Percentiles rank a stretch among this genome's conserved stretches.
These are phyloP conservation scores for Lomentospora prolificans DNA, from an alignment of 2,329 filamentous ascomycete genomes.

Conservation along the genomic window DNA sequence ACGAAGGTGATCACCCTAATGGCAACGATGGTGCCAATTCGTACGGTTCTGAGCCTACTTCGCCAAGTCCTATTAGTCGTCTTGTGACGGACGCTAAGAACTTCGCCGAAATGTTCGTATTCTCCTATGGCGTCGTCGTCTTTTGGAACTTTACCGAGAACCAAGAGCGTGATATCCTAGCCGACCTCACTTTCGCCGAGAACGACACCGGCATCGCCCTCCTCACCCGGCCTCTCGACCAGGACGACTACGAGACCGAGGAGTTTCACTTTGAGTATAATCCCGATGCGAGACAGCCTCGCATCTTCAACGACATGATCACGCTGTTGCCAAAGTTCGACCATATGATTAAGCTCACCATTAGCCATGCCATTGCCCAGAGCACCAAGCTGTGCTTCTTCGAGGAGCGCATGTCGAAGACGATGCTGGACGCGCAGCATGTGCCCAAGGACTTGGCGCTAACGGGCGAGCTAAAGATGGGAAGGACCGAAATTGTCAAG, in stretches of 20 bases:
- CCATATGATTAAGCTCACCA: slow-evolving; percentile 98
- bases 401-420: slow-evolving; percentile 89
- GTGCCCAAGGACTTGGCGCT: slow-evolving; percentile 82
- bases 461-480: slow-evolving; percentile 86
- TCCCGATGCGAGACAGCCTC: slow-evolving; percentile 69
- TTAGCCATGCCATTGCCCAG: slow-evolving; percentile 94
- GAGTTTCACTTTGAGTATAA: slow-evolving; percentile 99
- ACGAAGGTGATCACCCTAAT: slow-evolving; percentile 13
- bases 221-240: slow-evolving; percentile 67
- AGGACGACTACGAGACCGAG: slow-evolving; percentile 92
- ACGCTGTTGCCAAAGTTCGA: slow-evolving; percentile 81
- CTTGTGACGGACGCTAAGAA: slow-evolving; percentile 63
- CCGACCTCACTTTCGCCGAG: slow-evolving; percentile 77
- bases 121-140: slow-evolving; percentile 92
- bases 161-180: slow-evolving; percentile 93
- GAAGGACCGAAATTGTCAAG: slow-evolving; percentile 80
- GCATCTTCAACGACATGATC: slow-evolving; percentile 99
- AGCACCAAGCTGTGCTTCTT: slow-evolving; percentile 95
- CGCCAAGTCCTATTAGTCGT: slow-evolving; percentile 38
- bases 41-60: slow-evolving; percentile 30
- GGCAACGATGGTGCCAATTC: background rate
- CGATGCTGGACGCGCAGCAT: slow-evolving; percentile 87
- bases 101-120: slow-evolving; percentile 94
- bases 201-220: slow-evolving; percentile 28
- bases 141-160: slow-evolving; percentile 98